Base-by-base conservation (phyloP, 768 basidiomycete species). In the Tylopilus rubrobrunneus region DNA sequence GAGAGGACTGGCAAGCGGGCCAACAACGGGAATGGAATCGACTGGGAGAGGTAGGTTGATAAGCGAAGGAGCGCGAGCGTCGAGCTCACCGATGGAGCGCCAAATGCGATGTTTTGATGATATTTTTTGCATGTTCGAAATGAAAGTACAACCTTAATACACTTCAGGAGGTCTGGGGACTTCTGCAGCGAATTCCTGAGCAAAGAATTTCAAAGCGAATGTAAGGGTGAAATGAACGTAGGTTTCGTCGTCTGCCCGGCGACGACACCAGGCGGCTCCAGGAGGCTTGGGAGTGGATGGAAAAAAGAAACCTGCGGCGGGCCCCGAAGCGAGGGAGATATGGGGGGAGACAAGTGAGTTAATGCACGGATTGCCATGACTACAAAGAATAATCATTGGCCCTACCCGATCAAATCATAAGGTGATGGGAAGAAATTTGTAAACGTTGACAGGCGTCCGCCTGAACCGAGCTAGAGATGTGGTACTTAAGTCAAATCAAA, bases 41-140 rank as follows among this genome's bases (percentile, higher is more conserved):
- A 52, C 7, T 27, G 48, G 7, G 25, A 75, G 56, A 31, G 74
- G 67, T 3, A 76, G 60, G 34, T 71, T 69, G 39, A 76, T 64
- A 56, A 75, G 73, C 2, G 68, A 57, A 34, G 76, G 75, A 17
- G 69, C 67, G 55, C 78, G 76, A 45, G 67, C 68, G 10, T 71
- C 60, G 33, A 74, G 64, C 25, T 48, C 56, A 43, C 17, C 40
- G 21, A 59, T 28, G 39, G 48, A 56, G 37, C 55, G 60, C 19
- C 62, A 21, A 31, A 40, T 48, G 33, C 48, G 64, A 43, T 56
- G 62, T 40, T 51, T 56, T 27, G 29, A 40, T 29, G 54, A 11
- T n/a, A 31, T 10, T 31, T 37, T 41, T 5, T 37, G 59, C 67
- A 68, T 68, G 44, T 27, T 45, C 25, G 39, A 25, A 41, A 37